phyloP scores from a whole-genome alignment of 2,329 filamentous ascomycete genomes.

The Triangularia setosa region DNA sequence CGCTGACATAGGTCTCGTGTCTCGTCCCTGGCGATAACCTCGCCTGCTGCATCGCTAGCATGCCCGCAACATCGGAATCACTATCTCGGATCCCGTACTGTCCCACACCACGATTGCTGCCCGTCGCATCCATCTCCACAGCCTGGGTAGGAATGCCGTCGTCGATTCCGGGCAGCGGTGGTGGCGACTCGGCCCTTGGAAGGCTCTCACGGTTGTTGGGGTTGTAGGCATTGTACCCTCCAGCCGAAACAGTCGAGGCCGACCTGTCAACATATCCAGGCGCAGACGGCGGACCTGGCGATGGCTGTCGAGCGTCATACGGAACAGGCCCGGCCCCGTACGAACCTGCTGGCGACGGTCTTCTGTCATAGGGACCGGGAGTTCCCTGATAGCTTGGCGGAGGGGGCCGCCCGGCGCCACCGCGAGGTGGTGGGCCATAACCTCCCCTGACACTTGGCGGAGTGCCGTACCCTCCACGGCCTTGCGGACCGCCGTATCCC shows the following conservation, averaged over 20 bases:
- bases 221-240: constrained; percentile 42
- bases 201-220: constrained; percentile 41
- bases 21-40: constrained; percentile 35
- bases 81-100: constrained; percentile 44
- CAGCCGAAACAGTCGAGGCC: constrained; percentile 35
- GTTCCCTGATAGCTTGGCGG: constrained; percentile 42
- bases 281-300: constrained; percentile 36
- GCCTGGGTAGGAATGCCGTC: constrained; percentile 55
- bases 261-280: constrained; percentile 38
- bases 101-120: constrained; percentile 37
- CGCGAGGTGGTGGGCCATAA: constrained; percentile 42
- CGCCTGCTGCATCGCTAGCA: constrained; percentile 66
- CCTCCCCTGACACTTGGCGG: constrained; percentile 42
- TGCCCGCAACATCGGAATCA: constrained; percentile 68
- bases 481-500: constrained; percentile 11
- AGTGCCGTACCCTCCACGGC: constrained; percentile 38
- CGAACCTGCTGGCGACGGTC: constrained; percentile 35
- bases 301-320: constrained; percentile 33
- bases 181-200: constrained; percentile 61
- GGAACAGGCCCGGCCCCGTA: constrained; percentile 35
- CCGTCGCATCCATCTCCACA: constrained; percentile 76
- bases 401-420: constrained; percentile 39
- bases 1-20: constrained; percentile 55
- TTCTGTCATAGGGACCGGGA: constrained; percentile 36
- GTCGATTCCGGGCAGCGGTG: constrained; percentile 51